Percentiles rank a stretch among this genome's conserved stretches.
These are phyloP conservation scores for Rugonectria rugulosa DNA, from an alignment of 2,329 filamentous ascomycete species.

Conservation along the genomic window DNA sequence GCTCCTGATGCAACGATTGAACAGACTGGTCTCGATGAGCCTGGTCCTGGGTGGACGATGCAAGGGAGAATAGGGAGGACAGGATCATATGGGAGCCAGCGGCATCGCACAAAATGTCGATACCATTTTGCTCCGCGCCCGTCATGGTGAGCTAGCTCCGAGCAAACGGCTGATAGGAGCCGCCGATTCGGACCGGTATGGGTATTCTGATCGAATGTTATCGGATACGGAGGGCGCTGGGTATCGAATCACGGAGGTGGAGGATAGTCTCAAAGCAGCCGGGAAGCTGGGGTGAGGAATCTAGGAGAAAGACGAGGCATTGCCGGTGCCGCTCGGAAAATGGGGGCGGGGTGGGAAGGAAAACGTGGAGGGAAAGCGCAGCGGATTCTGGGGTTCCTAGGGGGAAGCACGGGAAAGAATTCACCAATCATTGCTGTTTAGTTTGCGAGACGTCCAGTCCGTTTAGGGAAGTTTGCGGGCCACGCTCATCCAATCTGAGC, in stretches of 20 bases:
- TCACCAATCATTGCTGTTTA: conserved; percentile 22
- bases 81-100: conserved; percentile 39
- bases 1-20: conserved; percentile 17
- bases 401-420: conserved; percentile 17
- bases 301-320: neutral
- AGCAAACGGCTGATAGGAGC: conserved; percentile 5
- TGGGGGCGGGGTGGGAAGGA: conserved; percentile 25
- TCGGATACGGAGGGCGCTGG: conserved; percentile 4
- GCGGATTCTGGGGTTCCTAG: conserved; percentile 15
- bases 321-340: conserved; percentile 21
- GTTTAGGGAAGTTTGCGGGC: neutral
- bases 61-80: conserved; percentile 37
- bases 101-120: conserved; percentile 39
- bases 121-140: conserved; percentile 37
- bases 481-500: conserved; percentile 12
- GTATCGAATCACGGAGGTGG: neutral
- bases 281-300: conserved; percentile 12
- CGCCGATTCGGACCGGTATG: conserved; percentile 12
- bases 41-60: conserved; percentile 29
- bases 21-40: conserved; percentile 10
- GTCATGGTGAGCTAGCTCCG: conserved; percentile 30
- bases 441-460: conserved; percentile 15
- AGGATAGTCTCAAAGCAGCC: conserved; percentile 7
- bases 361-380: conserved; percentile 21
- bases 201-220: conserved; percentile 10